A percentile compares a stretch with the other conserved stretches of the same genome.
phyloP scores from a whole-genome alignment of 805 yeast species.

The Barnettozyma wickerhamii region DNA sequence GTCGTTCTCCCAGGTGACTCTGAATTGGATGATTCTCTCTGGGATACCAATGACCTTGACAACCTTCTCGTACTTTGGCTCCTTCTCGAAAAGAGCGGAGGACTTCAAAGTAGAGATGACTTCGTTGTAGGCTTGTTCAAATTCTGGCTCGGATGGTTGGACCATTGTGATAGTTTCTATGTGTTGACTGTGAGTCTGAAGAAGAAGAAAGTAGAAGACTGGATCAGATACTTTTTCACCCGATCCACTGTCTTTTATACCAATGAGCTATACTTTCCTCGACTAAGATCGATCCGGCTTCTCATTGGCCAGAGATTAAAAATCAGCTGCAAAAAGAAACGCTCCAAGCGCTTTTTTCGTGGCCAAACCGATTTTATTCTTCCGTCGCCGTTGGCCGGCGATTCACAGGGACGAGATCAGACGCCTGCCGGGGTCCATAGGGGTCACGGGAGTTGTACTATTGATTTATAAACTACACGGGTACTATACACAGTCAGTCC shows the following conservation, averaged over 20 bases:
- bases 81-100: slow-evolving; percentile 82
- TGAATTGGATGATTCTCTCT: slow-evolving; percentile 93
- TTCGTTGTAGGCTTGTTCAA: slow-evolving; percentile 97
- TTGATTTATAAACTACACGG: too few relatives aligned
- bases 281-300: background rate
- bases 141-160: slow-evolving; percentile 94
- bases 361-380: background rate
- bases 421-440: too few relatives aligned
- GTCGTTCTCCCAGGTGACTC: slow-evolving; percentile 98
- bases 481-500: too few relatives aligned
- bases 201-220: too few relatives aligned
- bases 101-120: slow-evolving; percentile 82
- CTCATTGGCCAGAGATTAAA: slow-evolving; percentile 22
- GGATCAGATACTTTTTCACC: too few relatives aligned
- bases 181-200: background rate
- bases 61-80: slow-evolving; percentile 86
- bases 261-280: background rate
- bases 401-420: background rate
- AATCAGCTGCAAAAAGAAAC: slow-evolving; percentile 1
- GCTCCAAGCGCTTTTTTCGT: background rate
- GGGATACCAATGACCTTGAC: slow-evolving; percentile 90
- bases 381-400: background rate
- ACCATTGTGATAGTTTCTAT: too few relatives aligned
- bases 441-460: too few relatives aligned
- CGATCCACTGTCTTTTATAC: slow-evolving; percentile 1